Base-by-base conservation (phyloP, 768 basidiomycete genomes). In the Suillus brevipes region DNA sequence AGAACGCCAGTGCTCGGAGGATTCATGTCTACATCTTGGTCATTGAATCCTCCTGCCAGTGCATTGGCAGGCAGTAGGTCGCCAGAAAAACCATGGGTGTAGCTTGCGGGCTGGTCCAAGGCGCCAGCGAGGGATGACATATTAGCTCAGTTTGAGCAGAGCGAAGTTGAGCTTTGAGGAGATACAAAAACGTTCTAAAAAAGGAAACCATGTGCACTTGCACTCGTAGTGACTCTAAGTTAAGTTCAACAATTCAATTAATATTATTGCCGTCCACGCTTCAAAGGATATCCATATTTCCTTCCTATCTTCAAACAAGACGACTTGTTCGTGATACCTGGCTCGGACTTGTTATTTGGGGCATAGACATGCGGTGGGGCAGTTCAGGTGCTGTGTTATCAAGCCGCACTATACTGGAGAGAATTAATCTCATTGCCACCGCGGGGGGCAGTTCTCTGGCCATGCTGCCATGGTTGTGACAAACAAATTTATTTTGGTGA, bases 121-220 rank as follows among this genome's bases (percentile, higher is more conserved):
- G 87, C 86, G 57, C 84, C 85, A 56, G 86, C 86, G 40, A 88
- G 77, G 42, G 85, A 87, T 49, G 87, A 88, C 87, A 88, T 88
- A 13, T 40, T 5, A 1, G 9, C 31, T 55, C 9, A 20, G n/a
- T 23, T 25, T 38, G 23, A 31, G 31, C 31, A 31, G 31, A 31
- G 31, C 38, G 14, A 16, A 40, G 14, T n/a, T 59, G 57, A 64
- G 31, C 50, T 64, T 28, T 45, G 59, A 23, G 2, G 6, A 36
- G 42, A 42, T 16, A 25, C 25, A 13, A 23, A 23, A 50, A 31
- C 31, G 8, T 53, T 55, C 53, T 36, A 4, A 13, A 55, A 55
- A 55, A 12, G 53, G 34, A 36, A 55, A 34, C 34, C 31, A 12
- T 12, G 53, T 31, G 28, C 25, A 50, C 47, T n/a, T 20, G 31